These are phyloP conservation scores for Colletotrichum sp. DNA, from an alignment of 2,329 filamentous ascomycete species.

Conservation along the genomic window DNA sequence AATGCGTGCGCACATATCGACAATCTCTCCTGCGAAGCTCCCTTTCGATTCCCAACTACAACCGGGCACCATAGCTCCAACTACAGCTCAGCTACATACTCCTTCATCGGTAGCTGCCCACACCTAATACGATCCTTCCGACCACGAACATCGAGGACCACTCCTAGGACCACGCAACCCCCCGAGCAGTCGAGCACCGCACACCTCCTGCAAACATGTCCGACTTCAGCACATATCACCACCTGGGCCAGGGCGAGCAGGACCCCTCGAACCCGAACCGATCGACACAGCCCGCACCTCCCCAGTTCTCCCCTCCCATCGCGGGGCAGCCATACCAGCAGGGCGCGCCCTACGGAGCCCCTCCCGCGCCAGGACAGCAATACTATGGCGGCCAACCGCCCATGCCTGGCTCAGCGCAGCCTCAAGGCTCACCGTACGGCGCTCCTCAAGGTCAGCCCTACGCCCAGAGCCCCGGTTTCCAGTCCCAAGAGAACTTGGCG, in stretches of 20 bases:
- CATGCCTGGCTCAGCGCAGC: conserved; percentile 31
- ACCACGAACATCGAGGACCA: not conserved
- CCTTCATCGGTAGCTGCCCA: not conserved
- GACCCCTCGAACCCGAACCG: conserved; percentile 61
- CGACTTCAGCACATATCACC: conserved; percentile 61
- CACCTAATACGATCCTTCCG: not conserved
- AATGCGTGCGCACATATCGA: conserved; percentile 5
- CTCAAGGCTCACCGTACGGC: conserved; percentile 34
- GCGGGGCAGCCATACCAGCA: conserved; percentile 62
- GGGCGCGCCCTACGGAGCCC: conserved; percentile 40
- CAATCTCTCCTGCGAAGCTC: not conserved
- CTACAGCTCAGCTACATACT: not conserved
- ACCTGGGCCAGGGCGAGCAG: conserved; percentile 60
- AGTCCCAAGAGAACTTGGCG: conserved; percentile 57
- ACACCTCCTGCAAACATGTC: conserved; percentile 46
- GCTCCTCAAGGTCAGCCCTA: conserved; percentile 34
- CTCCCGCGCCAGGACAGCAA: conserved; percentile 41
- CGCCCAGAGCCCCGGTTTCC: conserved; percentile 34
- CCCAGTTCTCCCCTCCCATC: conserved; percentile 62
- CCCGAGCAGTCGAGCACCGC: not conserved
- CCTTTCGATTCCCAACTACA: not conserved
- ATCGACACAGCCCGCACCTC: conserved; percentile 53
- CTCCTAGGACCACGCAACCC: not conserved
- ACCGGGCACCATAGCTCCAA: conserved; percentile 9
- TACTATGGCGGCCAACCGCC: conserved; percentile 42